These are phyloP conservation scores for Xerophyta viscosa DNA, from an alignment of 106 monocot genomes.

Conservation along the genomic window DNA sequence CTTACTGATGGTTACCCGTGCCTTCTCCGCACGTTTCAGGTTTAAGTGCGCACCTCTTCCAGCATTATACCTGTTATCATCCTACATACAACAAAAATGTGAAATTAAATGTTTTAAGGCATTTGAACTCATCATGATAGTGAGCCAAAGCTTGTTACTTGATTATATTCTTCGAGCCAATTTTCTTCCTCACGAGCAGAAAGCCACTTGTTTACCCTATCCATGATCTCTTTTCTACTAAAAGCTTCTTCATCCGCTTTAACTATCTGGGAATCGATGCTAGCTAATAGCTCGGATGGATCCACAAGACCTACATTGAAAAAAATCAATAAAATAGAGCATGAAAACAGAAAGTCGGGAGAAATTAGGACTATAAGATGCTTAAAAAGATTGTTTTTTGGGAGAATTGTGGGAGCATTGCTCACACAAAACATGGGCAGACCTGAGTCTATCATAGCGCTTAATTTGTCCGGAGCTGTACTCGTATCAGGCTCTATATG, in stretches of 20 bases:
- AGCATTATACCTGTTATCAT: constrained; percentile 62
- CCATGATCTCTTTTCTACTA: constrained; percentile 64
- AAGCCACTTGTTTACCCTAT: constrained; percentile 57
- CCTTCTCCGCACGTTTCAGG: constrained; percentile 90
- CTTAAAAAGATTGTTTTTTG: no score
- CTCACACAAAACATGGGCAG: neutral
- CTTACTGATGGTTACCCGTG: constrained; percentile 51
- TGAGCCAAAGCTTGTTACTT: constrained; percentile 18
- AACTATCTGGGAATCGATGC: constrained; percentile 52
- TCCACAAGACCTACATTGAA: constrained; percentile 59
- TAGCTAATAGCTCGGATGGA: constrained; percentile 64
- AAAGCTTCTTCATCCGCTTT: constrained; percentile 51
- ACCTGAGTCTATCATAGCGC: constrained; percentile 88
- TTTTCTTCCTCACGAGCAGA: constrained; percentile 74
- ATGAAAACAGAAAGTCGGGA: no score
- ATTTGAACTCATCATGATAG: neutral
- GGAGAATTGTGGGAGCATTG: no score
- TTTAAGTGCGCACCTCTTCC: constrained; percentile 82
- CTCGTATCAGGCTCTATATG: constrained; percentile 84
- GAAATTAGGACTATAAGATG: no score
- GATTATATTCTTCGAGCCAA: constrained; percentile 82
- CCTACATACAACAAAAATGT: constrained; percentile 25
- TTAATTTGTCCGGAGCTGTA: constrained; percentile 66
- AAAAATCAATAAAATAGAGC: no score
- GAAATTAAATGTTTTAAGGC: no score